A percentile compares a stretch with the other conserved stretches of the same genome.
Evolutionary conservation across 140 eudicot species (phyloP).

Genomic region (Flaveria floridana): DNA sequence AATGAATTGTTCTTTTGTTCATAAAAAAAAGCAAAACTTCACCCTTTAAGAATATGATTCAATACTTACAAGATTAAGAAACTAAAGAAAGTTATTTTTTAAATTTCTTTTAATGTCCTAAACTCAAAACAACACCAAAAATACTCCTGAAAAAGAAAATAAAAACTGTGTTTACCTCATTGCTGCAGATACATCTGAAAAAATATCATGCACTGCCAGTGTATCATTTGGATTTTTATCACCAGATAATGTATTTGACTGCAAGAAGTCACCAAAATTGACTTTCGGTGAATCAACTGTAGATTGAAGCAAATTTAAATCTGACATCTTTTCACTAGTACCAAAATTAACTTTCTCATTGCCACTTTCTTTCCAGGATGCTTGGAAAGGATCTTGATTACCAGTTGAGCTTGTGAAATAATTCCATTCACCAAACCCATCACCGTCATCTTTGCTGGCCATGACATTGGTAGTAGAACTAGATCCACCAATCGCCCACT

Average conservation of each 20-base stretch:
- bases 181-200: slow-evolving; percentile 38
- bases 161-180: slow-evolving; percentile 44
- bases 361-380: slow-evolving; percentile 33
- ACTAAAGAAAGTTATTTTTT: no score
- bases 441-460: slow-evolving; percentile 31
- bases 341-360: slow-evolving; percentile 21
- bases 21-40: neutral
- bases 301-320: slow-evolving; percentile 33
- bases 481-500: slow-evolving; percentile 37
- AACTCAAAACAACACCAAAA: neutral
- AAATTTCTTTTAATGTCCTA: neutral
- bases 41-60: neutral
- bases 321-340: slow-evolving; percentile 34
- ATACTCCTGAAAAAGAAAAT: neutral
- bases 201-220: slow-evolving; percentile 25
- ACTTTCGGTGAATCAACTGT: slow-evolving; percentile 33
- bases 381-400: slow-evolving; percentile 29
- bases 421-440: slow-evolving; percentile 49
- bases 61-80: no score
- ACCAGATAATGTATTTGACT: slow-evolving; percentile 42
- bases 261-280: slow-evolving; percentile 43
- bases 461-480: slow-evolving; percentile 12
- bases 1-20: slow-evolving; percentile 4
- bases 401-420: slow-evolving; percentile 54
- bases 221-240: slow-evolving; percentile 28